phyloP scores from a whole-genome alignment of 2,329 filamentous ascomycete genomes.

The Aspergillus tanneri region DNA sequence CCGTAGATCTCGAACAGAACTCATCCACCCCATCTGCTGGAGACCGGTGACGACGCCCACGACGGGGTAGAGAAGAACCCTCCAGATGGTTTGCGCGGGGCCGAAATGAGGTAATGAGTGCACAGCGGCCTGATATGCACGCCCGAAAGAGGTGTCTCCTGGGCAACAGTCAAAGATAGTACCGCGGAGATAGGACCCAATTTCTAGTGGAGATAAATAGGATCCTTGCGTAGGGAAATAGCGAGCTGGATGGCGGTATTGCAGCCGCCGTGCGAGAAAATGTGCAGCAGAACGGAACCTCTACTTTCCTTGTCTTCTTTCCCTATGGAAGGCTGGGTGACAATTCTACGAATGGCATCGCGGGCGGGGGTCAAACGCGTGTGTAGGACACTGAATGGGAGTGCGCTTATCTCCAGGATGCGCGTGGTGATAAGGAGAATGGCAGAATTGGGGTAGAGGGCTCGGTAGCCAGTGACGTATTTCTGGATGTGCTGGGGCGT shows the following conservation, averaged over 20 bases:
- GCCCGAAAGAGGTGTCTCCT: conserved; percentile 11
- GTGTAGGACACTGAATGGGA: conserved; percentile 1
- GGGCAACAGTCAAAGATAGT: conserved; percentile 17
- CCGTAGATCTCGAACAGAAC: conserved; percentile 16
- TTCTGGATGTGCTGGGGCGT: conserved; percentile 12
- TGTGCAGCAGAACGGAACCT: conserved; percentile 15
- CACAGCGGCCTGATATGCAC: conserved; percentile 10
- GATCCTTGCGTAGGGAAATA: conserved; percentile 4
- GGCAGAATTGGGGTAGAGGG: conserved; percentile 2
- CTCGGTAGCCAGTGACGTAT: conserved; percentile 12
- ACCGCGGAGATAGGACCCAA: conserved; percentile 1
- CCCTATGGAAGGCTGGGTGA: neutral
- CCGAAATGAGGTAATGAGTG: conserved; percentile 12
- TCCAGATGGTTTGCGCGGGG: conserved; percentile 13
- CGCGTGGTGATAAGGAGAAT: conserved; percentile 14
- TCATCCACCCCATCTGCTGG: conserved; percentile 13
- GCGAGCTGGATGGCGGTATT: conserved; percentile 13
- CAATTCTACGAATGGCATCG: neutral
- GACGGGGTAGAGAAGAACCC: conserved; percentile 18
- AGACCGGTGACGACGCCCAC: conserved; percentile 15
- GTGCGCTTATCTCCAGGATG: conserved; percentile 6
- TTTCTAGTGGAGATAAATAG: neutral
- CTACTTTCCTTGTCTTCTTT: no score
- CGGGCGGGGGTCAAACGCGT: conserved; percentile 8
- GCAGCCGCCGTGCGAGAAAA: conserved; percentile 18